These are phyloP conservation scores for Alternaria brassicicola DNA, from an alignment of 2,329 filamentous ascomycete genomes.

Conservation along the genomic window DNA sequence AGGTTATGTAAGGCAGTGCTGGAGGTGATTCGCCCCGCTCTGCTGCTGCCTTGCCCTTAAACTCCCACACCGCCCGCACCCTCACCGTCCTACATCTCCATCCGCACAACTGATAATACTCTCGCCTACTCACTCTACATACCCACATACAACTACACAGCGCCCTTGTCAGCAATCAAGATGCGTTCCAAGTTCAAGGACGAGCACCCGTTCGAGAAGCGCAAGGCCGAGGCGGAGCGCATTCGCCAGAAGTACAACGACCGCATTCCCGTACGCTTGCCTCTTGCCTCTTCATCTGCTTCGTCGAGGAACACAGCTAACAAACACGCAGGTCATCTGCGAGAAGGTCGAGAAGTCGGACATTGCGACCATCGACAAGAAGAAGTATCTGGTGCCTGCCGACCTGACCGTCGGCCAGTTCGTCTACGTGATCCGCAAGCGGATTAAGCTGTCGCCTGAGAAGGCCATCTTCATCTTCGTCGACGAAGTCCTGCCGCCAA, in stretches of 20 bases:
- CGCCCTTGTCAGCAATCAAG: conserved; percentile 33
- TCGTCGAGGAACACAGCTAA: conserved; percentile 26
- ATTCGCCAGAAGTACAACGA: conserved; percentile 99
- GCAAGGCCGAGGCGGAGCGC: conserved; percentile 99
- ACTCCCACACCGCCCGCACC: conserved; percentile 43
- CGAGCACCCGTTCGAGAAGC: conserved; percentile 99
- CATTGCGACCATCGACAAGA: conserved; percentile 99
- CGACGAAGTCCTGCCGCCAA: conserved; percentile 95
- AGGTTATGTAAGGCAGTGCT: conserved; percentile 13
- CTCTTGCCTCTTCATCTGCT: conserved; percentile 3
- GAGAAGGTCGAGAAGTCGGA: conserved; percentile 99
- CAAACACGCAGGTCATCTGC: conserved; percentile 80
- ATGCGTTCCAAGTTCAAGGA: conserved; percentile 99
- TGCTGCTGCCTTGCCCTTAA: conserved; percentile 42
- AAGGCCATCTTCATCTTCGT: conserved; percentile 99
- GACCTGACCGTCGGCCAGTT: conserved; percentile 99
- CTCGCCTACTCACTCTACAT: conserved; percentile 6
- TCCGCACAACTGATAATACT: conserved; percentile 23
- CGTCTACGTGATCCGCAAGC: conserved; percentile 99
- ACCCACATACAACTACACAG: conserved; percentile 20
- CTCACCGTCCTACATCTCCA: conserved; percentile 34
- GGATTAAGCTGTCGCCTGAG: conserved; percentile 98
- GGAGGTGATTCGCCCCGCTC: conserved; percentile 33
- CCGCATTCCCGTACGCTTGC: conserved; percentile 85
- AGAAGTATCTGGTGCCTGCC: conserved; percentile 98